Base-by-base conservation (phyloP, 2,329 filamentous ascomycete species). In the Thyridium curvatum region DNA sequence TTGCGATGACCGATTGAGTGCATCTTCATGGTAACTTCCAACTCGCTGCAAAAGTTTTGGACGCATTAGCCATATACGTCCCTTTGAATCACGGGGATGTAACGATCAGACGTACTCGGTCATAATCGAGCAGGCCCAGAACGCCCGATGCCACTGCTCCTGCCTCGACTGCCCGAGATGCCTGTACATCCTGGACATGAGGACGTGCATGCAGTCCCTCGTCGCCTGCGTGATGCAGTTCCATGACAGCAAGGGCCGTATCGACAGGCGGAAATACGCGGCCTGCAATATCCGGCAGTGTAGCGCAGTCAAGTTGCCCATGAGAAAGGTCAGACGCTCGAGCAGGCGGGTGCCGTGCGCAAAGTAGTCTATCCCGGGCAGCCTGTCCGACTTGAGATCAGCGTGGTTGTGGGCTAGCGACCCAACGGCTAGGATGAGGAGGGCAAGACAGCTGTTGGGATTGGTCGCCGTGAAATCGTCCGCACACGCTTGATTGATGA, bases 251-350 rank as follows among this genome's bases (percentile, higher is more conserved):
- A 45, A 32, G 3, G 43, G 38, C n/a, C 41, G 40, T 29, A 42
- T 30, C 9, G 38, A 30, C 15, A 43, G 37, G 35, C 42, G 40
- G 28, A 45, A 43, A 33, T 43, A 45, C 3, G 35, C 35, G 12
- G 40, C 39, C 38, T 45, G 43, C 28, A 45, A 41, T n/a, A 45
- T 40, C 17, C 41, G 40, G 43, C 43, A 43, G 17, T 45, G 43
- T 30, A 45, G 33, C 4, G 35, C 35, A 4, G 40, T 41, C 12
- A 45, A 35, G 16, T 32, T 41, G 21, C 38, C 26, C 32, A 36
- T 34, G 31, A 45, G 31, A 28, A 45, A 41, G 4, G 40, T 32
- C 14, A 45, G 39, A 12, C 35, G 32, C 32, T 45, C 40, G 4
- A 45, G 32, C 15, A 36, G 26, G 3, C 33, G 40, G 38, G 35